Conservation (phyloP, 148 eudicot species). For the Dianthus caryophyllus region DNA sequence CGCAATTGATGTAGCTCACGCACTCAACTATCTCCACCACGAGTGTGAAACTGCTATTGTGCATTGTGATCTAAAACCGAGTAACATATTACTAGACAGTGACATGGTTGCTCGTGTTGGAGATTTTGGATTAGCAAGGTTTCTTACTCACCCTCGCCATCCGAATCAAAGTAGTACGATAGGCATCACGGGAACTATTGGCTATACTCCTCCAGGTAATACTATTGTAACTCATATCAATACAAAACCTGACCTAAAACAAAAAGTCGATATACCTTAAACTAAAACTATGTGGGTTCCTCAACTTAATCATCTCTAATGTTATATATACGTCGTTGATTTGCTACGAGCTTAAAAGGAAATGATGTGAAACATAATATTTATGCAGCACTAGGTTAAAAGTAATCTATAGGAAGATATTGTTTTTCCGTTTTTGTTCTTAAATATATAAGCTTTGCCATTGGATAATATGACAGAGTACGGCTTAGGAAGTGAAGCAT, state of each 20-base stretch:
- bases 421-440: not conserved
- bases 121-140: not conserved
- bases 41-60: constrained; percentile 13
- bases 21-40: constrained; percentile 29
- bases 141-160: not conserved
- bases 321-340: no score
- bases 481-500: constrained; percentile 8
- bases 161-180: constrained; percentile 11
- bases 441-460: constrained; percentile 12
- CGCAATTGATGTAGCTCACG: constrained; percentile 24
- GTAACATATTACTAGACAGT: constrained; percentile 11
- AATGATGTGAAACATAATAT: no score
- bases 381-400: no score
- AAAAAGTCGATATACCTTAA: not conserved
- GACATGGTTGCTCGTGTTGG: constrained; percentile 1
- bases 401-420: not conserved
- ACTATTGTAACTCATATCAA: not conserved
- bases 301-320: no score
- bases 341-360: no score
- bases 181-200: not conserved
- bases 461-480: constrained; percentile 9
- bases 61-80: constrained; percentile 37
- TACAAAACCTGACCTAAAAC: not conserved
- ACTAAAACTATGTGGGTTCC: no score
- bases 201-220: constrained; percentile 2